phyloP scores from a whole-genome alignment of 2,329 filamentous ascomycete species.

The Ceratocystis eucalypticola region DNA sequence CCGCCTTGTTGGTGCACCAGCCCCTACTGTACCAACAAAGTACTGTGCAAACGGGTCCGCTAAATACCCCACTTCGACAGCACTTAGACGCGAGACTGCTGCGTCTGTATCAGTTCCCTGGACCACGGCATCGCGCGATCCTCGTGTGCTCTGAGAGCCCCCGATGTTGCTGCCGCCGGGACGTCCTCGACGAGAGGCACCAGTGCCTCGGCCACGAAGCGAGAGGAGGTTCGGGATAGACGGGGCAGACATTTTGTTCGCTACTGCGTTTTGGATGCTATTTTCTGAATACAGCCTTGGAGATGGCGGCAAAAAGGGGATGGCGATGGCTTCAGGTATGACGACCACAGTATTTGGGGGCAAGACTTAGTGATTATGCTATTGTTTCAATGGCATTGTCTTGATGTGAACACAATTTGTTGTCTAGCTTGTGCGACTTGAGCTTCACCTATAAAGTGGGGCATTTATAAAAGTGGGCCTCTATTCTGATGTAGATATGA shows the following conservation, averaged over 20 bases:
- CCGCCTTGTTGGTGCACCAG: constrained; percentile 41
- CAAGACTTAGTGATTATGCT: no score
- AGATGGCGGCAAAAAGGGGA: no score
- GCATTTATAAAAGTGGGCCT: no score
- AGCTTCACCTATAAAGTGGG: no score
- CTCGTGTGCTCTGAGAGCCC: constrained; percentile 24
- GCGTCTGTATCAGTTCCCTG: constrained; percentile 89
- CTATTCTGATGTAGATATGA: no score
- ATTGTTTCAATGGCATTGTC: no score
- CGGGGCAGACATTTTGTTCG: constrained; percentile 47
- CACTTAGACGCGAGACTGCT: constrained; percentile 74
- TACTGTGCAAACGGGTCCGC: constrained; percentile 62
- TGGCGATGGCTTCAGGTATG: no score
- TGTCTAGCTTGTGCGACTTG: no score
- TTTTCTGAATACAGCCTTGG: no score
- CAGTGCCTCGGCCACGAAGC: constrained; percentile 31
- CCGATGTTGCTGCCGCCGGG: constrained; percentile 30
- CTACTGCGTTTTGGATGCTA: no score
- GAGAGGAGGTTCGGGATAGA: constrained; percentile 68
- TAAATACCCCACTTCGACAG: constrained; percentile 73
- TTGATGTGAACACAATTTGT: no score
- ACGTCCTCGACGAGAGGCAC: constrained; percentile 27
- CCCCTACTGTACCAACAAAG: constrained; percentile 41
- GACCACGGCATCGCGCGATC: constrained; percentile 56
- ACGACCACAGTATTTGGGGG: no score